Evolutionary conservation across 1,284 basidiomycete species (phyloP), one percentile per base, ranked within the genome.

Genomic region (Waitea zeae): DNA sequence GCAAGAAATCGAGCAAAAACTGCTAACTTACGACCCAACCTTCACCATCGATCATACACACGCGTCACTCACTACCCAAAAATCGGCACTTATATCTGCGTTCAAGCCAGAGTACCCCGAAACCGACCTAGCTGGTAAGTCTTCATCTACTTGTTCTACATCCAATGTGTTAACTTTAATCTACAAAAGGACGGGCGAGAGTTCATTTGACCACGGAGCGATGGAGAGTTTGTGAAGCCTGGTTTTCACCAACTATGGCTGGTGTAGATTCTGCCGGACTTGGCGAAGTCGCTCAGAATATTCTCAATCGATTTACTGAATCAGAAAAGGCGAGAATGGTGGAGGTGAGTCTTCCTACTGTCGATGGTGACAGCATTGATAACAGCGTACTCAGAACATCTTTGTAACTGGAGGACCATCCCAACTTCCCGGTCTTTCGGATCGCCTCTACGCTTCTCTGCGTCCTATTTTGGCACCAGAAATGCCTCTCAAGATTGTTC

Each of bases 251-350:
- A 0, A 63, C 64, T 11, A 90, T 96, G 68, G 92, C 90, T 2
- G 95, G 95, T 0, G 67, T 96, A 15, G 95, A 98, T 53, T 87
- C 82, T 14, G 93, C 95, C 0, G 95, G 95, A 0, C 52, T 99
- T 3, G 84, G 80, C 11, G 95, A 99, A 54, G 73, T 96, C 1
- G 59, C 90, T 15, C 83, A 87, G 44, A 84, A 76, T 52, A 68
- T 97, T 22, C 63, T 99, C 33, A 70, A 75, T n/a, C 67, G 78
- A 7, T 95, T 93, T 53, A 57, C 70, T 3, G 67, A 75, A 26
- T 54, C 59, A 2, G 76, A 87, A 32, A 74, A 36, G 35, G 14
- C 9, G 7, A 35, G 18, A 13, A 43, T 58, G 17, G 56, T 54
- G 30, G 45, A 52, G 44, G 53, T 54, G 38, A 5, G 42, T 30